Evolutionary conservation across 139 green algal genomes (phyloP).

Genomic region (Closterium sp.): DNA sequence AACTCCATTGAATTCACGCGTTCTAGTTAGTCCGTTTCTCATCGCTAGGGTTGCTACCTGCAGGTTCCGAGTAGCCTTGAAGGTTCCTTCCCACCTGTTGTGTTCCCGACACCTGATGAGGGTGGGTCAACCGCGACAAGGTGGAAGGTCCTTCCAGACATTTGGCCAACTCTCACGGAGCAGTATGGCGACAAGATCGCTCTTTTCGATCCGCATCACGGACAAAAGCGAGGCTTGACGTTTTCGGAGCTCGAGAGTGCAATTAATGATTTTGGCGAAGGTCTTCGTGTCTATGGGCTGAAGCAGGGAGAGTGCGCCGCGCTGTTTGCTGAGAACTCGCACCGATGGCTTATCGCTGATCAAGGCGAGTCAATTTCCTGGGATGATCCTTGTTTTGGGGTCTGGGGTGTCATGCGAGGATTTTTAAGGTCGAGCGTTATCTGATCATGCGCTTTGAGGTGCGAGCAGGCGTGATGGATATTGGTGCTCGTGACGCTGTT

Average conservation of each 20-base stretch:
- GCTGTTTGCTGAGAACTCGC: slow-evolving; percentile 81
- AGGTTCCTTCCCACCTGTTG: background rate
- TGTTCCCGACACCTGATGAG: background rate
- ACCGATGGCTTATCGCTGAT: slow-evolving; percentile 84
- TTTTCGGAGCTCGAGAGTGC: slow-evolving; percentile 21
- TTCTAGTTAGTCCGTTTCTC: background rate
- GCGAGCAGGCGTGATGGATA: slow-evolving; percentile 51
- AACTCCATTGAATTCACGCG: background rate
- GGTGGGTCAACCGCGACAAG: background rate
- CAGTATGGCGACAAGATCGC: slow-evolving; percentile 28
- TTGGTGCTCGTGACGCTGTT: slow-evolving; percentile 54
- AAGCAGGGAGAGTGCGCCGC: slow-evolving; percentile 55
- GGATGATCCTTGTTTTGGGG: background rate
- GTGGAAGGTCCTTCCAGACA: slow-evolving; percentile 38
- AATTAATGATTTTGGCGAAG: slow-evolving; percentile 46
- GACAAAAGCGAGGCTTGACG: slow-evolving; percentile 7
- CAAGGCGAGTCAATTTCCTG: slow-evolving; percentile 57
- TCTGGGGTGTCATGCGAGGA: background rate
- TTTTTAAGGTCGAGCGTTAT: too few species aligned
- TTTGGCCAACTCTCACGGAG: slow-evolving; percentile 24
- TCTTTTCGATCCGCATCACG: slow-evolving; percentile 28
- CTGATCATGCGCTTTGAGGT: background rate
- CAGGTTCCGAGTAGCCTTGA: background rate
- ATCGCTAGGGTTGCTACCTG: background rate
- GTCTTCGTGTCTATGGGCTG: slow-evolving; percentile 39